These are phyloP conservation scores for Pholiota microspora DNA, from an alignment of 768 basidiomycete species.

Conservation along the genomic window DNA sequence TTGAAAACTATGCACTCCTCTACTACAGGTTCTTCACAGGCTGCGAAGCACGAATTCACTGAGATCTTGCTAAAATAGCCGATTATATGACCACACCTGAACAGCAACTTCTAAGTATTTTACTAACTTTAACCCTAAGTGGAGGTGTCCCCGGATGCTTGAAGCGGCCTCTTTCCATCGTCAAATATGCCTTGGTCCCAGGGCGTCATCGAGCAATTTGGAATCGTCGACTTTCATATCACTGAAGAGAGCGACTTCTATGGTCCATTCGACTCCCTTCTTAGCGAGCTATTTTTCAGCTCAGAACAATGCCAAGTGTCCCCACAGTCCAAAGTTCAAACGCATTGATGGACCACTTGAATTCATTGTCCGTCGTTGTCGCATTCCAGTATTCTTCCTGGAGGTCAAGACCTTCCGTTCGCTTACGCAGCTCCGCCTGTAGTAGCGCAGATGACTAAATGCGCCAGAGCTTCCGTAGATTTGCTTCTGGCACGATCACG, in stretches of 20 bases:
- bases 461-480: conserved; percentile 12
- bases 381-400: conserved; percentile 16
- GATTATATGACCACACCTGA: not conserved
- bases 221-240: conserved; percentile 8
- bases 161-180: not conserved
- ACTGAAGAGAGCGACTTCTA: conserved; percentile 12
- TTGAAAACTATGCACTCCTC: not conserved
- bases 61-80: too few relatives aligned
- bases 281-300: conserved; percentile 11
- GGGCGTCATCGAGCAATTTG: conserved; percentile 7
- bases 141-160: too few relatives aligned
- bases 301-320: conserved; percentile 15
- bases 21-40: not conserved
- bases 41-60: too few relatives aligned
- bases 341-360: conserved; percentile 8
- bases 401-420: conserved; percentile 15
- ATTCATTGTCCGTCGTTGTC: conserved; percentile 11
- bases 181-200: conserved; percentile 8
- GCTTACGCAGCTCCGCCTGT: conserved; percentile 9
- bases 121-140: too few relatives aligned
- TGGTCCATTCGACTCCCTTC: conserved; percentile 12
- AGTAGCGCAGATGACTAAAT: conserved; percentile 18
- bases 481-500: conserved; percentile 10
- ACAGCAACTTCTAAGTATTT: not conserved
- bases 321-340: conserved; percentile 11